phyloP scores from a whole-genome alignment of 2,329 filamentous ascomycete genomes.

The Penicillium expansum region DNA sequence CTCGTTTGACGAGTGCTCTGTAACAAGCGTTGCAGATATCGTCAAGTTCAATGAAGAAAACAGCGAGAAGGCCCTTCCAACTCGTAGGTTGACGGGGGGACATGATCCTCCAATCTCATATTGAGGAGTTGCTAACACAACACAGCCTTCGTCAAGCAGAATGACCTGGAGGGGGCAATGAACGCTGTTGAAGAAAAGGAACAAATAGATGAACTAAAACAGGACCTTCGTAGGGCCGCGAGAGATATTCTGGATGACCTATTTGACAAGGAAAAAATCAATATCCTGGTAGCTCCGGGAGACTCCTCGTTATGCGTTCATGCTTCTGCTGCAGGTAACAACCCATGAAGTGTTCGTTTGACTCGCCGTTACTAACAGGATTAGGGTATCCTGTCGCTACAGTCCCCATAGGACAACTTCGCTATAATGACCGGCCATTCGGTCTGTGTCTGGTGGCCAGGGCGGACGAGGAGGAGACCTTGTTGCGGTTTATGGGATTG shows the following conservation, averaged over 20 bases:
- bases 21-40: too few relatives aligned
- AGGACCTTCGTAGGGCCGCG: neutral
- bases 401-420: slow-evolving; percentile 24
- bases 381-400: slow-evolving; percentile 28
- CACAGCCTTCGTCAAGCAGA: too few relatives aligned
- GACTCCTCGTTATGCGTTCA: slow-evolving; percentile 8
- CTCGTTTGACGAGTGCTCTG: too few relatives aligned
- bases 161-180: neutral
- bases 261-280: neutral
- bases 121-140: too few relatives aligned
- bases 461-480: slow-evolving; percentile 15
- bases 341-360: neutral
- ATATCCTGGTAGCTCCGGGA: slow-evolving; percentile 8
- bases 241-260: neutral
- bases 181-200: neutral
- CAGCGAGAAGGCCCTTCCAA: too few relatives aligned
- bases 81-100: too few relatives aligned
- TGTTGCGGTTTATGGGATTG: slow-evolving; percentile 25
- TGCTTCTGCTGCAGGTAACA: slow-evolving; percentile 20
- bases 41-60: too few relatives aligned
- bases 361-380: neutral
- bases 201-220: neutral
- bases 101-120: too few relatives aligned
- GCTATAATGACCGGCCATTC: slow-evolving; percentile 26
- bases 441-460: slow-evolving; percentile 27